Evolutionary conservation across 192 early-diverging fungal species (phyloP).

Genomic region (Lunasporangiospora selenospora): DNA sequence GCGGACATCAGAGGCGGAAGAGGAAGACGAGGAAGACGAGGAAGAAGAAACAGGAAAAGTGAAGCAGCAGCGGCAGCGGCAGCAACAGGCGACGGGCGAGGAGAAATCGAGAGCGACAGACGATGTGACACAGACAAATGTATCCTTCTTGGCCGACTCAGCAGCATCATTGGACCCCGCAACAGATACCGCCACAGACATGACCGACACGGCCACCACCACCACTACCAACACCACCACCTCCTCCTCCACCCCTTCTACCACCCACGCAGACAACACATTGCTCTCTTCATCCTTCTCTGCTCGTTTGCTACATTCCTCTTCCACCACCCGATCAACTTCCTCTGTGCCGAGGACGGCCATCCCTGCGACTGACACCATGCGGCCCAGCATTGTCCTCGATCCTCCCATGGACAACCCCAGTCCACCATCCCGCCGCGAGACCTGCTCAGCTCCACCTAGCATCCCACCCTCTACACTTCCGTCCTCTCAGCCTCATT

Average conservation of each 20-base stretch:
- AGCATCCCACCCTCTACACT: background rate
- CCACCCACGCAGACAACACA: too few species aligned
- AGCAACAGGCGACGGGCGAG: too few species aligned
- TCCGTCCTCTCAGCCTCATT: background rate
- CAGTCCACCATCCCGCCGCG: background rate
- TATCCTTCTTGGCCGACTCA: too few species aligned
- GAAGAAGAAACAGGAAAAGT: too few species aligned
- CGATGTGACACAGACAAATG: too few species aligned
- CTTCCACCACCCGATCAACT: constrained; percentile 6
- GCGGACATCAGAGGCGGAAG: too few species aligned
- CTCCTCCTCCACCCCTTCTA: too few species aligned
- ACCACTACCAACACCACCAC: too few species aligned
- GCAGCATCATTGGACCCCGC: constrained; percentile 3
- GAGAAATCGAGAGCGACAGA: too few species aligned
- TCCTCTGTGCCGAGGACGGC: constrained; percentile 1
- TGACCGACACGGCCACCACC: background rate
- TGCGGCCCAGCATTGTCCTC: constrained; percentile 4
- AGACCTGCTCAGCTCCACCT: background rate
- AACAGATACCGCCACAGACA: background rate
- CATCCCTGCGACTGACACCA: background rate
- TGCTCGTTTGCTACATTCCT: constrained; percentile 21
- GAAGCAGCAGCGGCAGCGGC: too few species aligned
- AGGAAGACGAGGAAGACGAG: too few species aligned
- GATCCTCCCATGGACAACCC: background rate
- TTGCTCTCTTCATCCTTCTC: constrained; percentile 24